These are phyloP conservation scores for Cadophora malorum DNA, from an alignment of 2,329 filamentous ascomycete genomes.

Conservation along the genomic window DNA sequence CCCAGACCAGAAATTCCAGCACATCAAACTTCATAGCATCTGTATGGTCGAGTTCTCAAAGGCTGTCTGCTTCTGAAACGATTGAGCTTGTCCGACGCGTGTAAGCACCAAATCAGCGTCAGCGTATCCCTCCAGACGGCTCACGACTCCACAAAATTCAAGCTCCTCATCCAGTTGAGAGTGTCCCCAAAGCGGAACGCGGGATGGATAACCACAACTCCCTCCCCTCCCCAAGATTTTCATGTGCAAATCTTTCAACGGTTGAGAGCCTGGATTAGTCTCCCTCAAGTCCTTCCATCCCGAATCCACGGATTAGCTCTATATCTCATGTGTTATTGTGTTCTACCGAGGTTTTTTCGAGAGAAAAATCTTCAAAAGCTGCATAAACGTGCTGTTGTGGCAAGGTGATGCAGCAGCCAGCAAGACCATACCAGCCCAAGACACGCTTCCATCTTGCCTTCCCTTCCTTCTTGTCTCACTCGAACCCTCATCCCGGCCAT, in stretches of 20 bases:
- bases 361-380: constrained; percentile 5
- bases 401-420: constrained; percentile 1
- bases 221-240: neutral
- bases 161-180: constrained; percentile 20
- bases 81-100: constrained; percentile 29
- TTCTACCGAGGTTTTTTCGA: neutral
- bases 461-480: neutral
- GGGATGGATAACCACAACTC: neutral
- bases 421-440: neutral
- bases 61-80: constrained; percentile 32
- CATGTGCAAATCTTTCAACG: constrained; percentile 15
- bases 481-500: constrained; percentile 6
- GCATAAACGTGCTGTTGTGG: constrained; percentile 18
- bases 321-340: neutral
- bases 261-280: neutral
- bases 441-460: neutral
- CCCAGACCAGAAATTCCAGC: neutral
- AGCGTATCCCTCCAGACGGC: constrained; percentile 23
- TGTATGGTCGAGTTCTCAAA: constrained; percentile 18
- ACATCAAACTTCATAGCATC: constrained; percentile 1
- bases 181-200: constrained; percentile 13
- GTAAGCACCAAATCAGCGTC: constrained; percentile 29
- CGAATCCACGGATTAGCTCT: neutral
- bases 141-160: constrained; percentile 20
- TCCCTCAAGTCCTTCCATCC: neutral